phyloP scores from a whole-genome alignment of 2,329 filamentous ascomycete species.

The Ilyonectria destructans region DNA sequence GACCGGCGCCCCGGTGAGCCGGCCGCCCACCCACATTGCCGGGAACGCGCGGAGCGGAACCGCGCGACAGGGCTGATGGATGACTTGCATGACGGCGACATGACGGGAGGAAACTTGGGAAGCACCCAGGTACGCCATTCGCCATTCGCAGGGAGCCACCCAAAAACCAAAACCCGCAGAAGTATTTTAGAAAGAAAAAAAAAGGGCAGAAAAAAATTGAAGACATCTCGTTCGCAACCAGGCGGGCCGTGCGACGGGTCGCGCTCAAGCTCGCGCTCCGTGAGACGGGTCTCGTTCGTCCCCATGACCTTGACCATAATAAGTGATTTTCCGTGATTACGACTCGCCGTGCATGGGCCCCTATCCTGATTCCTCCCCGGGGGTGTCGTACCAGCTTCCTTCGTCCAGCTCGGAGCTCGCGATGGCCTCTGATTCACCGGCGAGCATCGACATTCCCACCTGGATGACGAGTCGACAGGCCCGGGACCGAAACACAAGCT shows the following conservation, averaged over 20 bases:
- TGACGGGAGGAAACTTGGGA: neutral
- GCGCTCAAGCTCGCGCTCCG: neutral
- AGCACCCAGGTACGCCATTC: neutral
- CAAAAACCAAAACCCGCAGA: neutral
- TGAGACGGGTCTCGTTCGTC: constrained; percentile 19
- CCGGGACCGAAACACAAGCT: constrained; percentile 14
- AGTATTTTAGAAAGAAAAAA: neutral
- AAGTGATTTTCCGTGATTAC: constrained; percentile 2
- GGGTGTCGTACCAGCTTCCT: constrained; percentile 29
- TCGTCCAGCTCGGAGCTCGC: constrained; percentile 20
- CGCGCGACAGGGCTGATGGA: neutral
- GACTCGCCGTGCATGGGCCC: constrained; percentile 21
- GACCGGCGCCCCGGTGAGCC: neutral
- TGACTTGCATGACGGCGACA: neutral
- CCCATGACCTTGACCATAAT: constrained; percentile 25
- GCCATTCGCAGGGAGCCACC: neutral
- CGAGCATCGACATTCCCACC: neutral
- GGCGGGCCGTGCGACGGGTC: constrained; percentile 21
- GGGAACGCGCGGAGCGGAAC: neutral
- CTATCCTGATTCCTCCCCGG: constrained; percentile 19
- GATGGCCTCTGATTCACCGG: constrained; percentile 27
- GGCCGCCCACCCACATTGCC: constrained; percentile 1
- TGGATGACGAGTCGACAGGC: neutral
- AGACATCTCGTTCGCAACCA: constrained; percentile 1
- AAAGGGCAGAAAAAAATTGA: neutral